A percentile compares a stretch with the other conserved stretches of the same genome.
Conservation (phyloP, 2,329 filamentous ascomycete genomes). For the Cladosporium sphaerospermum region DNA sequence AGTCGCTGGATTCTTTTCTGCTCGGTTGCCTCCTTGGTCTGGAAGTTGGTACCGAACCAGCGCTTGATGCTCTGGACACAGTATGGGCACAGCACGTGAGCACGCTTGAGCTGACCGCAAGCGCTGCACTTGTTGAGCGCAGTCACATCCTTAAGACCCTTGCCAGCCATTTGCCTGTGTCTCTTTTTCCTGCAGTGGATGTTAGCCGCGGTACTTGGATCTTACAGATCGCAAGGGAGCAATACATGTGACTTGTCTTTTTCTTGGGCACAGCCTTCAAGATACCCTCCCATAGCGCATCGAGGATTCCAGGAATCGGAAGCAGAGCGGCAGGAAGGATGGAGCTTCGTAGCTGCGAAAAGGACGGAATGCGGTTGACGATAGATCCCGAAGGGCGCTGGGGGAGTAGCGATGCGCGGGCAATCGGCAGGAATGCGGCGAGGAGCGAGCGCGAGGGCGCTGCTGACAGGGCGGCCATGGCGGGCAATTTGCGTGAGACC, state of each 20-base stretch:
- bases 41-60: conserved; percentile 32
- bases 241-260: conserved; percentile 84
- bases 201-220: background rate
- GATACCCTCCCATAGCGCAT: conserved; percentile 86
- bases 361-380: conserved; percentile 38
- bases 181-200: conserved; percentile 61
- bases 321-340: conserved; percentile 52
- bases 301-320: conserved; percentile 64
- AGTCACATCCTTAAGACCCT: conserved; percentile 86
- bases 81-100: conserved; percentile 80
- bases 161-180: conserved; percentile 89
- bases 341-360: conserved; percentile 44
- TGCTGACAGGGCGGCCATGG: conserved; percentile 34
- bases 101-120: conserved; percentile 80
- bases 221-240: background rate
- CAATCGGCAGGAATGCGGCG: conserved; percentile 49
- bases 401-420: conserved; percentile 37
- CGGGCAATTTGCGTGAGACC: background rate
- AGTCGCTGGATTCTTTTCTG: conserved; percentile 18
- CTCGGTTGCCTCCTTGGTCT: conserved; percentile 22
- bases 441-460: conserved; percentile 36
- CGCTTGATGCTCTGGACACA: conserved; percentile 62
- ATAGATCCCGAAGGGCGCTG: conserved; percentile 35
- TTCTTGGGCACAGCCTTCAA: conserved; percentile 94
- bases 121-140: conserved; percentile 81